These are phyloP conservation scores for Cryphonectria naterciae DNA, from an alignment of 2,329 filamentous ascomycete genomes.

Conservation along the genomic window DNA sequence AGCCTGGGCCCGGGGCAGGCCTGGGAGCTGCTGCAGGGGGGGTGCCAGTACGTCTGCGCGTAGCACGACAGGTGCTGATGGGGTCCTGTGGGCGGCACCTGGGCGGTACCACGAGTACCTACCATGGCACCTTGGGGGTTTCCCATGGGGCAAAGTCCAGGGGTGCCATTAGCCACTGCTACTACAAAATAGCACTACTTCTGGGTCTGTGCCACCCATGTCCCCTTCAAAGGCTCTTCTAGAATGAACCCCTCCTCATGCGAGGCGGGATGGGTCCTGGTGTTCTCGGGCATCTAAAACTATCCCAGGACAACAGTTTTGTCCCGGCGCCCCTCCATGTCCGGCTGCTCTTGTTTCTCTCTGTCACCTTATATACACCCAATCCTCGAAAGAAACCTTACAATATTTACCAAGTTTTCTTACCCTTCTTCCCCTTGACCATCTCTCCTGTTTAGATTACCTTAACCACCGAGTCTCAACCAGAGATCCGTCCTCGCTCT, in stretches of 20 bases:
- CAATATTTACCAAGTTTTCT: not conserved
- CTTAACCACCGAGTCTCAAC: not conserved
- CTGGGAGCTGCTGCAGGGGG: too few relatives aligned
- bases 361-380: not conserved
- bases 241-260: slow-evolving; percentile 8
- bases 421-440: not conserved
- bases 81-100: not conserved
- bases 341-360: not conserved
- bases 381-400: not conserved
- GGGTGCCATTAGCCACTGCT: too few relatives aligned
- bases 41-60: too few relatives aligned
- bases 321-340: not conserved
- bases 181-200: not conserved
- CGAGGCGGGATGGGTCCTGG: not conserved
- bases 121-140: not conserved
- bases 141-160: not conserved
- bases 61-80: not conserved
- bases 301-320: slow-evolving; percentile 7
- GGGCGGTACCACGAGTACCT: not conserved
- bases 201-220: not conserved
- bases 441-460: not conserved
- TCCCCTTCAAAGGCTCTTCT: not conserved
- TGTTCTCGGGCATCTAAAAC: slow-evolving; percentile 14
- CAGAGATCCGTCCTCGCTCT: not conserved
- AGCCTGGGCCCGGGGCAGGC: too few relatives aligned